phyloP scores from a whole-genome alignment of 441 rosid species.

The Gossypium armourianum region DNA sequence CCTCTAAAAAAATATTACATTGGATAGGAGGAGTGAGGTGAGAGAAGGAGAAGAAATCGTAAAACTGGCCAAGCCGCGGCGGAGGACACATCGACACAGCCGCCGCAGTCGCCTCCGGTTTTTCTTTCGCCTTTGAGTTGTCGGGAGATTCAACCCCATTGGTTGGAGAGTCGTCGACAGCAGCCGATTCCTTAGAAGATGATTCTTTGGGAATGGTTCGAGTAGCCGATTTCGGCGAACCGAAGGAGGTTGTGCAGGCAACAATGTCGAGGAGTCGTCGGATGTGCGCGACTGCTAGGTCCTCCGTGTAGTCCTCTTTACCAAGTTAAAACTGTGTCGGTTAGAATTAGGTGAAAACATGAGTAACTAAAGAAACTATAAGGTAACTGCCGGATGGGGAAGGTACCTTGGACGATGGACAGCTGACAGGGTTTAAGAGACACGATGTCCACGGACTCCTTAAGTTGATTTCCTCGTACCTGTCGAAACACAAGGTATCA shows the following conservation, averaged over 20 bases:
- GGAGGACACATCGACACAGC: slow-evolving; percentile 50
- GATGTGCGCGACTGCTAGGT: slow-evolving; percentile 42
- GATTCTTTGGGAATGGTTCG: slow-evolving; percentile 29
- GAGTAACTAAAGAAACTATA: not conserved
- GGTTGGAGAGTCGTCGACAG: slow-evolving; percentile 25
- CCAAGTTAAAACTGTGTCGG: not conserved
- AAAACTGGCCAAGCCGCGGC: slow-evolving; percentile 57
- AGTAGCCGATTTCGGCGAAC: slow-evolving; percentile 37
- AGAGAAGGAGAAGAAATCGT: slow-evolving; percentile 60
- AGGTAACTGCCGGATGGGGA: slow-evolving; percentile 19
- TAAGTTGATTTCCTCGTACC: slow-evolving; percentile 57
- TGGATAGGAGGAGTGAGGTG: slow-evolving; percentile 59
- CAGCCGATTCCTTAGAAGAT: slow-evolving; percentile 29
- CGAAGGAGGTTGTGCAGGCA: slow-evolving; percentile 56
- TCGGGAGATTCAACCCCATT: slow-evolving; percentile 21
- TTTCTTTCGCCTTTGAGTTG: slow-evolving; percentile 33
- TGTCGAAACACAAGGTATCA: slow-evolving; percentile 11
- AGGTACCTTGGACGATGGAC: slow-evolving; percentile 41
- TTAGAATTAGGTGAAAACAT: not conserved
- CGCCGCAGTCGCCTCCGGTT: slow-evolving; percentile 21
- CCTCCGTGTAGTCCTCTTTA: slow-evolving; percentile 52
- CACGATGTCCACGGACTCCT: slow-evolving; percentile 52
- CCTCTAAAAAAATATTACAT: slow-evolving; percentile 22
- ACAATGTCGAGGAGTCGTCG: slow-evolving; percentile 66
- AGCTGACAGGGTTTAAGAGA: slow-evolving; percentile 64